A percentile compares a stretch with the other conserved stretches of the same genome.
Evolutionary conservation across 768 basidiomycete genomes (phyloP).

Genomic region (Mycena alexandri): DNA sequence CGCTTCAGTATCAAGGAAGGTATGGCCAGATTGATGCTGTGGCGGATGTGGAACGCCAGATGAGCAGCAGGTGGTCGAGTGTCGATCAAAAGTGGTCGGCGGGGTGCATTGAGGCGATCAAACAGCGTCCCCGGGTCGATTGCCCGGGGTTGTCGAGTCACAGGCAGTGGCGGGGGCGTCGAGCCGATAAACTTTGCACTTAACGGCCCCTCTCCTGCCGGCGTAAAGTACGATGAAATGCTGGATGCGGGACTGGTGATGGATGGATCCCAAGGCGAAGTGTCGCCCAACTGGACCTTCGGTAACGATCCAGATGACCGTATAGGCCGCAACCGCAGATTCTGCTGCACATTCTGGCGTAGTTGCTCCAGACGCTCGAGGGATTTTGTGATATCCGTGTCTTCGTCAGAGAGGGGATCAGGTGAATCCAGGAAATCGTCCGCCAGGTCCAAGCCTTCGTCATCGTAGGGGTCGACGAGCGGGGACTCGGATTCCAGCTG

Average conservation of each 20-base stretch:
- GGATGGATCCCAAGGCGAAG: conserved; percentile 35
- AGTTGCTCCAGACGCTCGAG: conserved; percentile 77
- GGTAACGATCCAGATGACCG: conserved; percentile 68
- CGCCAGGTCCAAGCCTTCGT: conserved; percentile 49
- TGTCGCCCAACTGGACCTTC: conserved; percentile 52
- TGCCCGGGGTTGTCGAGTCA: conserved; percentile 48
- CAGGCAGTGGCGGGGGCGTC: conserved; percentile 37
- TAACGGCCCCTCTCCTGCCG: conserved; percentile 40
- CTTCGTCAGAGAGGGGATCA: conserved; percentile 48
- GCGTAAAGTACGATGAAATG: conserved; percentile 35
- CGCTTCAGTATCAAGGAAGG: conserved; percentile 93
- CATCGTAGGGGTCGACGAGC: conserved; percentile 53
- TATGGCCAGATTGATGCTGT: conserved; percentile 88
- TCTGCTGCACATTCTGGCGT: conserved; percentile 79
- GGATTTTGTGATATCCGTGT: conserved; percentile 78
- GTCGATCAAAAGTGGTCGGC: conserved; percentile 82
- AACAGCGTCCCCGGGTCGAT: conserved; percentile 63
- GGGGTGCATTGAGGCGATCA: conserved; percentile 60
- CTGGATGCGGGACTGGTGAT: conserved; percentile 37
- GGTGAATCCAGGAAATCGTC: conserved; percentile 49
- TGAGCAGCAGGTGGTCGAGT: conserved; percentile 80
- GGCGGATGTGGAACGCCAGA: conserved; percentile 70
- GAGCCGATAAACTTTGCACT: conserved; percentile 45
- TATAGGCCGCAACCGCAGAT: conserved; percentile 84
- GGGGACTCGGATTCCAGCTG: conserved; percentile 55